Conservation (phyloP, 179 eudicot species). For the Beta lomatogona region DNA sequence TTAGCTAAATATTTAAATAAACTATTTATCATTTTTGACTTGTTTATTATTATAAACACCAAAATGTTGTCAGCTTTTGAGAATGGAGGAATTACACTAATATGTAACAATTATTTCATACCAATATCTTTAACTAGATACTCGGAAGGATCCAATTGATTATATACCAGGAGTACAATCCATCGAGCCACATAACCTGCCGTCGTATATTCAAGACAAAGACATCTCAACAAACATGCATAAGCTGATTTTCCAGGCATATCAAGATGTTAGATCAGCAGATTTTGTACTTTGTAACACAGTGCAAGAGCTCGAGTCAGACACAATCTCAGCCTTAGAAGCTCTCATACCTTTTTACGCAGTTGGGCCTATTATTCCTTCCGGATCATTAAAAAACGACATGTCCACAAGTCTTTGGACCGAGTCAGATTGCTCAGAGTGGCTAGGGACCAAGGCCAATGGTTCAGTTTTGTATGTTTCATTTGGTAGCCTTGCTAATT, state of each 20-base stretch:
- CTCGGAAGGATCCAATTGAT: conserved; percentile 49
- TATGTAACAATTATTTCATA: neutral
- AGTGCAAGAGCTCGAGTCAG: conserved; percentile 53
- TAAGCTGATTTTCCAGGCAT: conserved; percentile 45
- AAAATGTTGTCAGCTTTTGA: neutral
- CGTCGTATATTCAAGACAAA: conserved; percentile 61
- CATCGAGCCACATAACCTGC: conserved; percentile 58
- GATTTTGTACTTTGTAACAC: conserved; percentile 64
- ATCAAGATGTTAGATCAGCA: conserved; percentile 46
- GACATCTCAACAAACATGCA: conserved; percentile 47
- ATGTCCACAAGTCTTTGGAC: conserved; percentile 42
- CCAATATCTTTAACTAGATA: conserved; percentile 34
- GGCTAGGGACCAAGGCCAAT: conserved; percentile 32
- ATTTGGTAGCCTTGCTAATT: conserved; percentile 47
- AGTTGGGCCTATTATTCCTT: conserved; percentile 64
- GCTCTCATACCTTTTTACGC: conserved; percentile 44
- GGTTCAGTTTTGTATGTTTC: conserved; percentile 46
- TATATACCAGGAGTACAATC: conserved; percentile 68
- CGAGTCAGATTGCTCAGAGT: conserved; percentile 40
- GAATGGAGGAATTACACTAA: neutral
- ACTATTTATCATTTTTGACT: no score
- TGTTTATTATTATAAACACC: neutral
- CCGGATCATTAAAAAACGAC: conserved; percentile 32
- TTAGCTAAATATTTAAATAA: no score
- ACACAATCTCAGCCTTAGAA: conserved; percentile 42